phyloP scores from a whole-genome alignment of 164 flowering plant species.

The Magnolia sinica region DNA sequence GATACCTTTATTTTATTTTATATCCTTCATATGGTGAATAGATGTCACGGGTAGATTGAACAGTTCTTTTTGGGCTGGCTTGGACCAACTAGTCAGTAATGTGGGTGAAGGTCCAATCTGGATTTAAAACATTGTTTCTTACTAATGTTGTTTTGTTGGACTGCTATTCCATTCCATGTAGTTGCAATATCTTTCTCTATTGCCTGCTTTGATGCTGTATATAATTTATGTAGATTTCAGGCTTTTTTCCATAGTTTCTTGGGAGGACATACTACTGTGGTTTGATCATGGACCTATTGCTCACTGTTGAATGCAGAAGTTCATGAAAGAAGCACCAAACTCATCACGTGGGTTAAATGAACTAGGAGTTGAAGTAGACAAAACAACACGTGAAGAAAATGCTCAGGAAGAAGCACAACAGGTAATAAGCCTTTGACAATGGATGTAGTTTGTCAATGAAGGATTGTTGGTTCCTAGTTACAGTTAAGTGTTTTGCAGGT shows the following conservation, averaged over 20 bases:
- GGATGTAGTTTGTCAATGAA: not conserved
- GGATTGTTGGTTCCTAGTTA: not conserved
- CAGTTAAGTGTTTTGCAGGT: not conserved
- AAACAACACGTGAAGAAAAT: slow-evolving; percentile 25
- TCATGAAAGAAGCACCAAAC: slow-evolving; percentile 24
- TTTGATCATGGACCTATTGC: not conserved
- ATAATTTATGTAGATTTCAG: not conserved
- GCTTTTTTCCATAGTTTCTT: not conserved
- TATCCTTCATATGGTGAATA: not conserved
- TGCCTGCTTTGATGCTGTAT: slow-evolving; percentile 2
- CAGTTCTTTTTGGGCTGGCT: not conserved
- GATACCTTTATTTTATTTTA: no score
- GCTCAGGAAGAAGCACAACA: slow-evolving; percentile 40
- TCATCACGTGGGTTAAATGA: slow-evolving; percentile 25
- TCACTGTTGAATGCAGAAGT: slow-evolving; percentile 29
- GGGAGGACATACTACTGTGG: not conserved
- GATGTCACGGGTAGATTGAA: not conserved
- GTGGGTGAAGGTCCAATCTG: not conserved
- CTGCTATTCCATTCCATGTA: not conserved
- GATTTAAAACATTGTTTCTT: not conserved
- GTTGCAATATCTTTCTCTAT: not conserved
- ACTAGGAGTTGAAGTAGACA: slow-evolving; percentile 23
- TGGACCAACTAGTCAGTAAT: not conserved
- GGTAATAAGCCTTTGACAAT: slow-evolving; percentile 30
- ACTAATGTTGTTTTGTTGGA: not conserved